A percentile compares a stretch with the other conserved stretches of the same genome.
These are phyloP conservation scores for Myxozyma lipomycoides DNA, from an alignment of 805 yeast species.

Conservation along the genomic window DNA sequence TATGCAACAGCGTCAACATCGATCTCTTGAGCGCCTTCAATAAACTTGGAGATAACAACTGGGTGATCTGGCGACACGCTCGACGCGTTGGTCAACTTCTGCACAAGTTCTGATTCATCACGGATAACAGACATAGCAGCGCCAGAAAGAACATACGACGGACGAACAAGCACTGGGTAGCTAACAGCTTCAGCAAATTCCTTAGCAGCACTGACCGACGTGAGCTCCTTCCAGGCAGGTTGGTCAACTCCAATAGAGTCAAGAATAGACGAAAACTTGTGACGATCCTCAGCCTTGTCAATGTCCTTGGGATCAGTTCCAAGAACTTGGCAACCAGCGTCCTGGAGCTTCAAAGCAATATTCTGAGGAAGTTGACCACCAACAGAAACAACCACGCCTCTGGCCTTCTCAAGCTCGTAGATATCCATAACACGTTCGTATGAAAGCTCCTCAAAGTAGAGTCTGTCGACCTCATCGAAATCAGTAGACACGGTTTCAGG, in stretches of 20 bases:
- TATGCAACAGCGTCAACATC: conserved; percentile 96
- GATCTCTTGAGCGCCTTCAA: conserved; percentile 93
- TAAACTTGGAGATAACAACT: conserved; percentile 93
- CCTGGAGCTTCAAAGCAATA: conserved; percentile 81
- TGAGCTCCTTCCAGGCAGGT: conserved; percentile 96
- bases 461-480: conserved; percentile 95
- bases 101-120: conserved; percentile 70
- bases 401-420: conserved; percentile 83
- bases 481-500: conserved; percentile 99
- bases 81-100: conserved; percentile 80
- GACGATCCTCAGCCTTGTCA: conserved; percentile 97
- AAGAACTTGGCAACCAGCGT: conserved; percentile 76
- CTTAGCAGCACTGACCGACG: conserved; percentile 81
- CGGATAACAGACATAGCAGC: conserved; percentile 97
- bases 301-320: conserved; percentile 95
- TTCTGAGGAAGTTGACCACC: conserved; percentile 99
- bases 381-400: conserved; percentile 91
- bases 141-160: conserved; percentile 94
- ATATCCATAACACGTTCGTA: conserved; percentile 97
- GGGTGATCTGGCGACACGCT: conserved; percentile 95
- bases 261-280: conserved; percentile 89
- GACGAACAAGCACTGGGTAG: conserved; percentile 95
- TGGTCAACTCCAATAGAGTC: conserved; percentile 93
- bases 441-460: conserved; percentile 91
- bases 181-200: conserved; percentile 79